Evolutionary conservation across 169 alveolate genomes (phyloP), one percentile per base, ranked within the genome.

Genomic region (Plasmodium inui): DNA sequence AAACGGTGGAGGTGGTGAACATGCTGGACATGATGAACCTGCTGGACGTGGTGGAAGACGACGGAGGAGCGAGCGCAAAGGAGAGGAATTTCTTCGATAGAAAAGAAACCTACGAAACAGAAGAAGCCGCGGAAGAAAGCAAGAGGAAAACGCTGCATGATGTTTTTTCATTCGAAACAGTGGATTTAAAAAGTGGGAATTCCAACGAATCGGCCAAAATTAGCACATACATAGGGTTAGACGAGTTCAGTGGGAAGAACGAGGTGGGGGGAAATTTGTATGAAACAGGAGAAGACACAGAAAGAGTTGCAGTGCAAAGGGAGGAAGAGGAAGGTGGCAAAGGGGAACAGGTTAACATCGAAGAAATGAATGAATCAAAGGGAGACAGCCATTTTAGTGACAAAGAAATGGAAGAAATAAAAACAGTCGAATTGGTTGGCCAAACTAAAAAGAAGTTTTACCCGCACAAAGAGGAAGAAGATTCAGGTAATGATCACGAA

Each of bases 321-420:
- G 76, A 67, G 37, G 70, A 81, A 46, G 53, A 53, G 32, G 12
- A 17, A 50, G 67, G 67, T 10, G 37, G 9, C 19, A 73, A 81
- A 81, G 32, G 67, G 30, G 39, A 50, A 9, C 7, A 50, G 10
- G 1, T 30, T 28, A 12, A 17, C 37, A 22, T 14, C 5, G 19
- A 81, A 81, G 88, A 81, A 50, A 81, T 12, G 41, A 53, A 82
- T 53, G 89, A 82, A 57, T 12, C 34, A 4, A 55, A 82, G 41
- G 79, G 32, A 10, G 78, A 82, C 57, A 82, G 41, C 22, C 39
- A 22, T 28, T 82, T 82, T 41, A 30, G 55, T 30, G 70, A 32
- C 30, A 41, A 22, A 79, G 44, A 79, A 79, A 37, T 22, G 74
- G 74, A 10, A 14, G 41, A 57, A 28, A 55, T 53, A 57, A 57